Evolutionary conservation across 208 protist genomes (phyloP).

Genomic region (Blechomonas ayalai): DNA sequence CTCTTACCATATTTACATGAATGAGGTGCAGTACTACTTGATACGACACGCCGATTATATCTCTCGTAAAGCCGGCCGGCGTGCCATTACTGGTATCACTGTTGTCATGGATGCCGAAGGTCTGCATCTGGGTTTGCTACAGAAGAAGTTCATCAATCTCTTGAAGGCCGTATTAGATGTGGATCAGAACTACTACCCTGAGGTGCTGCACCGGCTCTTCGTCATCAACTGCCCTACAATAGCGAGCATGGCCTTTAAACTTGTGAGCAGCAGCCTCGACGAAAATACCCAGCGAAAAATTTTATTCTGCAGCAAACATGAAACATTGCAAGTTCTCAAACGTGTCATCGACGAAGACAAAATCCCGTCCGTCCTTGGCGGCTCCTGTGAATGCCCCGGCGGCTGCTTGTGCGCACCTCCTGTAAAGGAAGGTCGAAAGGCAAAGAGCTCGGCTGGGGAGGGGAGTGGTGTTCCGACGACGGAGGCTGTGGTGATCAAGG

Average conservation of each 20-base stretch:
- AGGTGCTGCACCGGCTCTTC: slow-evolving; percentile 65
- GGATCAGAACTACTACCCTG: slow-evolving; percentile 72
- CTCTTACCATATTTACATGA: slow-evolving; percentile 69
- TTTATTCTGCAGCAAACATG: slow-evolving; percentile 45
- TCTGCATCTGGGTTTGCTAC: slow-evolving; percentile 43
- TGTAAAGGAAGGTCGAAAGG: slow-evolving; percentile 1
- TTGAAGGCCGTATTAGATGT: slow-evolving; percentile 40
- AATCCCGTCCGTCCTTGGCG: slow-evolving; percentile 51
- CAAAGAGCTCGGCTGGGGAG: background rate
- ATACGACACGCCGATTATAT: slow-evolving; percentile 34
- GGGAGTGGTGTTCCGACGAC: slow-evolving; percentile 8
- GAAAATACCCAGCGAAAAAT: slow-evolving; percentile 57
- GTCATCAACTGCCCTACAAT: slow-evolving; percentile 58
- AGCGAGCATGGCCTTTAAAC: slow-evolving; percentile 36
- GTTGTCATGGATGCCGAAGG: slow-evolving; percentile 54
- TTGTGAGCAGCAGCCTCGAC: slow-evolving; percentile 54
- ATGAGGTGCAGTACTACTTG: slow-evolving; percentile 63
- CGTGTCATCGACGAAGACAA: slow-evolving; percentile 61
- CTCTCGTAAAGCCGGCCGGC: slow-evolving; percentile 14
- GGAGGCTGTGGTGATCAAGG: slow-evolving; percentile 23
- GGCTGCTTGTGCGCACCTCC: slow-evolving; percentile 64
- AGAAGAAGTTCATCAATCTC: slow-evolving; percentile 30
- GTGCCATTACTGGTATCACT: slow-evolving; percentile 52
- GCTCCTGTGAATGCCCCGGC: slow-evolving; percentile 35
- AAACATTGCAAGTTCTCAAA: slow-evolving; percentile 27